phyloP scores from a whole-genome alignment of 495 filamentous ascomycete genomes.

The Penicillium salamii region DNA sequence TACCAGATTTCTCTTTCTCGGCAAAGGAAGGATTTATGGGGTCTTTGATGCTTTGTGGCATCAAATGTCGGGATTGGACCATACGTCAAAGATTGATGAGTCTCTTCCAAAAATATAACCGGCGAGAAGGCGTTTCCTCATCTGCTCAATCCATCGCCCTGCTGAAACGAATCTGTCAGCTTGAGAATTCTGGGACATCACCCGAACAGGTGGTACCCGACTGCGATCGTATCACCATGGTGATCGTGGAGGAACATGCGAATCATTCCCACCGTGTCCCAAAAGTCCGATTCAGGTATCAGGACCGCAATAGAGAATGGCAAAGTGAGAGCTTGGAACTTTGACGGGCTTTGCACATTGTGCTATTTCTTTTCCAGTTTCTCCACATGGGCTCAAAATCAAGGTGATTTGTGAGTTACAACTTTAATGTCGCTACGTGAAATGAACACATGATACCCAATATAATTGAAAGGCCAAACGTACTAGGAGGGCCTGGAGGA shows the following conservation, averaged over 20 bases:
- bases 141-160: not conserved
- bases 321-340: not conserved
- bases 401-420: too few relatives aligned
- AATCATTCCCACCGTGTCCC: not conserved
- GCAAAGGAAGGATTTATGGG: not conserved
- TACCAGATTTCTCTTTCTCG: slow-evolving; percentile 4
- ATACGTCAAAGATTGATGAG: slow-evolving; percentile 5
- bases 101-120: slow-evolving; percentile 3
- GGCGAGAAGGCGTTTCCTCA: not conserved
- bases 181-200: not conserved
- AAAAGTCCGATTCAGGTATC: not conserved
- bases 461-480: too few relatives aligned
- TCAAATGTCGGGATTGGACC: slow-evolving; percentile 11
- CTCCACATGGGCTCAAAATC: too few relatives aligned
- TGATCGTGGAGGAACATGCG: not conserved
- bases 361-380: not conserved
- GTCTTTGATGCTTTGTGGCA: slow-evolving; percentile 6
- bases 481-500: too few relatives aligned
- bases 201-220: not conserved
- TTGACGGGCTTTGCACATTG: not conserved
- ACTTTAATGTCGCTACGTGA: too few relatives aligned
- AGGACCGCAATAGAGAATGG: not conserved
- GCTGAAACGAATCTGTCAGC: not conserved
- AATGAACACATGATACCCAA: too few relatives aligned
- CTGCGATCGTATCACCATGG: not conserved